phyloP scores from a whole-genome alignment of 805 yeast genomes.

The Ogataea nitratoaversa region DNA sequence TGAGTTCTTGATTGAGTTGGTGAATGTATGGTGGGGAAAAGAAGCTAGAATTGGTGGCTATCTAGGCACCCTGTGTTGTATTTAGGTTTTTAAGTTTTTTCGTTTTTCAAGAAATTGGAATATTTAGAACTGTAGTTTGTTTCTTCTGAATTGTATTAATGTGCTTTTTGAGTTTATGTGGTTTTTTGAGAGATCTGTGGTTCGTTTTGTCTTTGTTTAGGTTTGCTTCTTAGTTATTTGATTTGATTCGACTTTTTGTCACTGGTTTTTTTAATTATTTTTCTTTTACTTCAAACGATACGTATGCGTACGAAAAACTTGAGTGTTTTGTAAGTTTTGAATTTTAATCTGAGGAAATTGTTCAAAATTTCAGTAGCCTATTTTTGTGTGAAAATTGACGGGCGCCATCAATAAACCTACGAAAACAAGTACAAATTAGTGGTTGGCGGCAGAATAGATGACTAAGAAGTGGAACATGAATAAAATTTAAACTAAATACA shows the following conservation, averaged over 20 bases:
- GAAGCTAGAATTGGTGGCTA: constrained; percentile 38
- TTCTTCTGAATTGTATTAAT: too few species aligned
- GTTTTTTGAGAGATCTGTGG: background rate
- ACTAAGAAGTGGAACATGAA: background rate
- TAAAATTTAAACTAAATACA: background rate
- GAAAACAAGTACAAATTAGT: too few species aligned
- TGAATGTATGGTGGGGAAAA: constrained; percentile 44
- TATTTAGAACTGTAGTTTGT: background rate
- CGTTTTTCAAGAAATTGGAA: background rate
- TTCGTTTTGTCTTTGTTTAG: background rate
- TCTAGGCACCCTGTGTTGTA: constrained; percentile 33
- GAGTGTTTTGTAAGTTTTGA: too few species aligned
- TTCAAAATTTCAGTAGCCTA: too few species aligned
- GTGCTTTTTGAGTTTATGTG: too few species aligned
- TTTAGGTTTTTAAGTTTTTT: constrained; percentile 1
- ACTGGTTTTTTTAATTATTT: background rate
- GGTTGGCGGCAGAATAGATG: too few species aligned
- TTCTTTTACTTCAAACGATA: background rate
- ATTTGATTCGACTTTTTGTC: background rate
- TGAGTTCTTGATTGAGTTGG: constrained; percentile 39
- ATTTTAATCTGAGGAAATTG: too few species aligned
- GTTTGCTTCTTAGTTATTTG: background rate
- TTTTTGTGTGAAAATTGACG: too few species aligned
- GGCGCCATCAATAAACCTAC: too few species aligned
- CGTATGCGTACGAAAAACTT: too few species aligned